These are phyloP conservation scores for Hebeloma cylindrosporum DNA, from an alignment of 768 basidiomycete species.

Conservation along the genomic window DNA sequence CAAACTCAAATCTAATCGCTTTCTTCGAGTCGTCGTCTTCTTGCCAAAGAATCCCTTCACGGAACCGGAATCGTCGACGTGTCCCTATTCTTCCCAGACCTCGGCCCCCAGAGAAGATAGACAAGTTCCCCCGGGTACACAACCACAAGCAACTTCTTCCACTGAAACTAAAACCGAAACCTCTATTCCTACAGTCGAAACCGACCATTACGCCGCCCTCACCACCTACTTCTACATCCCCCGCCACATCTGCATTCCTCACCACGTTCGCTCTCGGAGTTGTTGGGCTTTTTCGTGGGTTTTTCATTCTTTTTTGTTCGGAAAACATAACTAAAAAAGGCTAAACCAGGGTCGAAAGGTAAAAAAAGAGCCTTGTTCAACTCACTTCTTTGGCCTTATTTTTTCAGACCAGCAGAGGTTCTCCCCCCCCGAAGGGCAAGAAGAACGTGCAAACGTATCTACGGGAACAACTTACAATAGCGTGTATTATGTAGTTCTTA, in stretches of 20 bases:
- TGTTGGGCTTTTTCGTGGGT: too few species aligned
- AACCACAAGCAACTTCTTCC: slow-evolving; percentile 10
- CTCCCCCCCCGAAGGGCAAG: too few species aligned
- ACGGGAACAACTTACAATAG: too few species aligned
- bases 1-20: slow-evolving; percentile 32
- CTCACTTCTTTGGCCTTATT: too few species aligned
- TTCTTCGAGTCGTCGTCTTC: slow-evolving; percentile 42
- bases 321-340: too few species aligned
- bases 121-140: slow-evolving; percentile 16
- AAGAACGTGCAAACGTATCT: too few species aligned
- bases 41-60: slow-evolving; percentile 32
- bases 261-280: too few species aligned
- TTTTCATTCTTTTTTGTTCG: too few species aligned
- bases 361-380: too few species aligned
- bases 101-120: slow-evolving; percentile 30
- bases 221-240: neutral
- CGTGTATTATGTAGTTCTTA: too few species aligned
- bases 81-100: slow-evolving; percentile 14
- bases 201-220: neutral
- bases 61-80: slow-evolving; percentile 30
- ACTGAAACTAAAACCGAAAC: slow-evolving; percentile 2
- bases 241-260: slow-evolving; percentile 14
- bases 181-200: neutral
- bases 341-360: too few species aligned
- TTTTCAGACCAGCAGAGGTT: too few species aligned